Evolutionary conservation across 345 rosid species (phyloP).

Genomic region (Kandelia obovata): DNA sequence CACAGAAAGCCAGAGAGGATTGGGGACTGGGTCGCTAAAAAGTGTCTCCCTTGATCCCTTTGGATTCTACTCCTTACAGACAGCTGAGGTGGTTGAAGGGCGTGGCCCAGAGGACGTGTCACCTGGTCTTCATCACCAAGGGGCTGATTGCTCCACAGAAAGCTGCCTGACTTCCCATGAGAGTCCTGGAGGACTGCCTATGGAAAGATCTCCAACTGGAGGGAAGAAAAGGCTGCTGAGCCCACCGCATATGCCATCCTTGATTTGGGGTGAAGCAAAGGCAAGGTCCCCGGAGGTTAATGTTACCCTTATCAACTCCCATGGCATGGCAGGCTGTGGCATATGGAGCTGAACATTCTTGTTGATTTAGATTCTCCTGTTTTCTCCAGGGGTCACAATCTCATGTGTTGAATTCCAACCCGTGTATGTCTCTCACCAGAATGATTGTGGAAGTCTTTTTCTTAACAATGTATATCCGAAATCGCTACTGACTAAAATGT

Average conservation of each 20-base stretch:
- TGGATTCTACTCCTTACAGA: slow-evolving; percentile 38
- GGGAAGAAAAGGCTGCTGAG: slow-evolving; percentile 41
- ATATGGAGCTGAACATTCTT: slow-evolving; percentile 24
- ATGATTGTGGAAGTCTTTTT: neutral
- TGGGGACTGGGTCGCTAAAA: slow-evolving; percentile 32
- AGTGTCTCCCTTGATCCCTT: slow-evolving; percentile 34
- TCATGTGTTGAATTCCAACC: slow-evolving; percentile 28
- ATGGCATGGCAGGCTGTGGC: slow-evolving; percentile 38
- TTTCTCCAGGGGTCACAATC: slow-evolving; percentile 2
- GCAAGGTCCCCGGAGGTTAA: slow-evolving; percentile 27
- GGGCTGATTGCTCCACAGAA: slow-evolving; percentile 60
- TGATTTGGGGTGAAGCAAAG: slow-evolving; percentile 41
- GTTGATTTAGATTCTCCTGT: slow-evolving; percentile 10
- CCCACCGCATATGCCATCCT: slow-evolving; percentile 32
- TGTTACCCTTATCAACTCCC: slow-evolving; percentile 29
- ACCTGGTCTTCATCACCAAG: slow-evolving; percentile 42
- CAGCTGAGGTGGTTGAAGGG: slow-evolving; percentile 17
- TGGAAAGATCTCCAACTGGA: slow-evolving; percentile 44
- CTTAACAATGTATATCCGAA: neutral
- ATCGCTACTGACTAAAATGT: neutral
- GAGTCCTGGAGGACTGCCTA: slow-evolving; percentile 43
- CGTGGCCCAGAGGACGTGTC: slow-evolving; percentile 35
- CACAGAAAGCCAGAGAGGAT: slow-evolving; percentile 26
- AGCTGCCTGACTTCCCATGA: slow-evolving; percentile 67
- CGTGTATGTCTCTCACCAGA: neutral